Evolutionary conservation across 768 basidiomycete species (phyloP).

Genomic region (Naematelia aurantialba): DNA sequence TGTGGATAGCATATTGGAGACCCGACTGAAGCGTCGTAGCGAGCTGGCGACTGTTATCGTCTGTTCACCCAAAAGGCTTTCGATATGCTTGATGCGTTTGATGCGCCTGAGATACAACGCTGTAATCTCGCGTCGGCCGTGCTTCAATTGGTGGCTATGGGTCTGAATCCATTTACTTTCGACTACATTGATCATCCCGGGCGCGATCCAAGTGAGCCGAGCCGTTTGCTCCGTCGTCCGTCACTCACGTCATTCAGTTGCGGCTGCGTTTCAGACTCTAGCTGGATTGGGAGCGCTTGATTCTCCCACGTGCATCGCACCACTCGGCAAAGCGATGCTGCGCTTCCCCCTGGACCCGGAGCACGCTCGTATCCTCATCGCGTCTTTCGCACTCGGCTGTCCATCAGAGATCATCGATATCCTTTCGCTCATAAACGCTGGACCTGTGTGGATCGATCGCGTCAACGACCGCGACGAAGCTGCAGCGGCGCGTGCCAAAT

Average conservation of each 20-base stretch:
- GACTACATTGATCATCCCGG: constrained; percentile 89
- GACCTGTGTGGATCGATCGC: constrained; percentile 72
- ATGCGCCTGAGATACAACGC: constrained; percentile 86
- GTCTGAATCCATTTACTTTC: constrained; percentile 72
- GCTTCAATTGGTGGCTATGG: constrained; percentile 79
- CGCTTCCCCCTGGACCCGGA: constrained; percentile 87
- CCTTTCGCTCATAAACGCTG: constrained; percentile 74
- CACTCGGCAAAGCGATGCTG: constrained; percentile 77
- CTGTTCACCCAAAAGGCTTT: constrained; percentile 84
- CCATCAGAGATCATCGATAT: constrained; percentile 76
- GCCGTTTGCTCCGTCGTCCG: not conserved
- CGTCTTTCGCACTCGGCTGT: constrained; percentile 69
- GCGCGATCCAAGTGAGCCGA: constrained; percentile 62
- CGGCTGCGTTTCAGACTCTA: constrained; percentile 54
- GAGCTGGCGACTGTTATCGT: constrained; percentile 80
- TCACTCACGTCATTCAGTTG: constrained; percentile 30
- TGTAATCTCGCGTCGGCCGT: constrained; percentile 78
- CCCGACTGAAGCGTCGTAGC: constrained; percentile 52
- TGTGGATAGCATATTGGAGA: too few relatives aligned
- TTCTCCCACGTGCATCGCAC: constrained; percentile 62
- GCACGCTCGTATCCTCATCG: constrained; percentile 72
- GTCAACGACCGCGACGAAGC: constrained; percentile 66
- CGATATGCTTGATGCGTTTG: constrained; percentile 60
- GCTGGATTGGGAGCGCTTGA: constrained; percentile 77
- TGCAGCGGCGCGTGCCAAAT: constrained; percentile 64